Evolutionary conservation across 352 stramenopile species (phyloP).

Genomic region (Globisporangium carolinianum): DNA sequence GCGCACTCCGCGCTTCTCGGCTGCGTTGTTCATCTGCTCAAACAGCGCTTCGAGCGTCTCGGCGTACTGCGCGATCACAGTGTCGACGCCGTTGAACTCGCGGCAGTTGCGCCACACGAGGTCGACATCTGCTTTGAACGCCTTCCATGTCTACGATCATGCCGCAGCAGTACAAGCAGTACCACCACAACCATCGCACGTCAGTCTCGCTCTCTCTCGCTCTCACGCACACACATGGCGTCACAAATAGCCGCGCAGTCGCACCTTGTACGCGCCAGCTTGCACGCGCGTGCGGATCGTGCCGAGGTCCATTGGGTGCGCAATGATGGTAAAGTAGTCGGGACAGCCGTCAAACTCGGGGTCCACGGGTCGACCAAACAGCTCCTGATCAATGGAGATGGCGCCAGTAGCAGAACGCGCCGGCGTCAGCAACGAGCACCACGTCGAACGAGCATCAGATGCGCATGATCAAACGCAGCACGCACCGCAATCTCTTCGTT

Average conservation of each 20-base stretch:
- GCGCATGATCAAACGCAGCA: background rate
- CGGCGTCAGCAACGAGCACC: background rate
- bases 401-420: background rate
- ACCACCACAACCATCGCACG: background rate
- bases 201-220: background rate
- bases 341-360: conserved; percentile 75
- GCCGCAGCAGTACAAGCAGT: conserved; percentile 5
- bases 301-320: conserved; percentile 81
- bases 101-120: conserved; percentile 84
- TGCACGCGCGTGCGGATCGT: conserved; percentile 66
- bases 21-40: conserved; percentile 45
- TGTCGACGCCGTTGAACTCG: conserved; percentile 70
- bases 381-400: conserved; percentile 32
- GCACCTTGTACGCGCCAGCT: conserved; percentile 60
- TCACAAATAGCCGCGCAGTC: conserved; percentile 2
- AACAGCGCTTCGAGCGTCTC: conserved; percentile 59
- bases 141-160: conserved; percentile 46
- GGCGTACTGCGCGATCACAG: conserved; percentile 73
- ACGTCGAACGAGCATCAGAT: background rate
- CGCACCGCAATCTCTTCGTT: conserved; percentile 71
- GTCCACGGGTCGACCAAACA: conserved; percentile 82
- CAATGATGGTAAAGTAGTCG: conserved; percentile 78
- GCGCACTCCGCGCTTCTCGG: conserved; percentile 46
- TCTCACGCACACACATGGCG: too few species aligned
- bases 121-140: conserved; percentile 75